Evolutionary conservation across 1,139 yeast species (phyloP).

Genomic region (Candida tetrigidarum): DNA sequence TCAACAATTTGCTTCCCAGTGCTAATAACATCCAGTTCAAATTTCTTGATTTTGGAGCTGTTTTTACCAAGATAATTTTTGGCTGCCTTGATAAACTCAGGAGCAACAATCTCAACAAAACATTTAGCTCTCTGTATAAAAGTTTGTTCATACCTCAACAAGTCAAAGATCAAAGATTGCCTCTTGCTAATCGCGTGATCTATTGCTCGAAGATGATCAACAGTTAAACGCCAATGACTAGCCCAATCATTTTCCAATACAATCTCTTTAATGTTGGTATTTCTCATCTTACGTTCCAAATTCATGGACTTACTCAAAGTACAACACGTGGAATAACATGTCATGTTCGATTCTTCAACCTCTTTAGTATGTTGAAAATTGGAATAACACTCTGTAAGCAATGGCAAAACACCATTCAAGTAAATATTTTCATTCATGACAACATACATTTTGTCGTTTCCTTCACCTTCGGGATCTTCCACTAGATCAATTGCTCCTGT

Average conservation of each 20-base stretch:
- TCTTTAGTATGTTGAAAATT: conserved; percentile 26
- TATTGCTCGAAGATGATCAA: conserved; percentile 57
- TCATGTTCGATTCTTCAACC: conserved; percentile 19
- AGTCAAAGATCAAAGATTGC: conserved; percentile 79
- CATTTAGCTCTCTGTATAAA: conserved; percentile 71
- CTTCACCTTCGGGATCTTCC: conserved; percentile 13
- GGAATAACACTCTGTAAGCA: conserved; percentile 42
- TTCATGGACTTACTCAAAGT: conserved; percentile 40
- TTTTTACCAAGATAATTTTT: conserved; percentile 42
- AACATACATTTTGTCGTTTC: conserved; percentile 26
- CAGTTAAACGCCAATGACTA: conserved; percentile 69
- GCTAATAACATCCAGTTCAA: conserved; percentile 62
- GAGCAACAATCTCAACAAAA: conserved; percentile 56
- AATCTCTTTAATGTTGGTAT: conserved; percentile 40
- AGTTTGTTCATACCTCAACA: conserved; percentile 75
- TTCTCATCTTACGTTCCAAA: conserved; percentile 37
- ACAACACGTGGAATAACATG: conserved; percentile 46
- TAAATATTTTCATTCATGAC: conserved; percentile 24
- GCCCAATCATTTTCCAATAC: conserved; percentile 68
- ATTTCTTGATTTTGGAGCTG: conserved; percentile 29
- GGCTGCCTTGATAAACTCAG: conserved; percentile 51
- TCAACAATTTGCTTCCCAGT: conserved; percentile 66
- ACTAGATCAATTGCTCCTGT: conserved; percentile 47
- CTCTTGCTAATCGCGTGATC: conserved; percentile 62
- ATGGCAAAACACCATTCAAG: conserved; percentile 43